phyloP scores from a whole-genome alignment of 768 basidiomycete genomes.

The Boletellus emodensis region DNA sequence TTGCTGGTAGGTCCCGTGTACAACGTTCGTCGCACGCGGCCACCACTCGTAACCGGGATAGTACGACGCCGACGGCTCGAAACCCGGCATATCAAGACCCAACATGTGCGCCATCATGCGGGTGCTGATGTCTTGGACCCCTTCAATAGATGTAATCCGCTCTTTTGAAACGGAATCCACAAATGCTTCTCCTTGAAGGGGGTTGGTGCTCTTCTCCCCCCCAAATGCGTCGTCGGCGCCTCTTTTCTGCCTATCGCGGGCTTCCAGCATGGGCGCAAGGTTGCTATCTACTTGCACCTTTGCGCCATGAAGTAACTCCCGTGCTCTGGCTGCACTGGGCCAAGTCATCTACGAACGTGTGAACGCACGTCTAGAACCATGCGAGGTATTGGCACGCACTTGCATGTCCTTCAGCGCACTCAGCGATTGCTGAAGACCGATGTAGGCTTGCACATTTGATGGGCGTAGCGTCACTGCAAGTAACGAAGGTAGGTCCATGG shows the following conservation, averaged over 20 bases:
- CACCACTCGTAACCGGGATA: slow-evolving; percentile 62
- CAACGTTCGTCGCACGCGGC: slow-evolving; percentile 38
- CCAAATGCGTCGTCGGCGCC: slow-evolving; percentile 63
- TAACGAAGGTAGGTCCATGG: slow-evolving; percentile 10
- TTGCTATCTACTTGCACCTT: slow-evolving; percentile 49
- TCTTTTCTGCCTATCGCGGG: slow-evolving; percentile 50
- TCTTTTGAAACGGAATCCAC: slow-evolving; percentile 24
- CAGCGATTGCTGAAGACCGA: slow-evolving; percentile 64
- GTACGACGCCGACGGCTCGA: slow-evolving; percentile 50
- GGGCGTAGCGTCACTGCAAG: slow-evolving; percentile 65
- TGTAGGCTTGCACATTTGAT: slow-evolving; percentile 61
- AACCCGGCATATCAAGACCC: slow-evolving; percentile 59
- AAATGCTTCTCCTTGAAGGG: slow-evolving; percentile 41
- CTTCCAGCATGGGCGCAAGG: slow-evolving; percentile 33
- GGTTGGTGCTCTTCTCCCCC: slow-evolving; percentile 46
- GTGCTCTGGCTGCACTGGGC: slow-evolving; percentile 66
- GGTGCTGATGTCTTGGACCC: slow-evolving; percentile 60
- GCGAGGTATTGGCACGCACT: slow-evolving; percentile 35
- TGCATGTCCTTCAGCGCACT: slow-evolving; percentile 63
- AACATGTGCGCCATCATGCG: slow-evolving; percentile 73
- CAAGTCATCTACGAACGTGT: slow-evolving; percentile 49
- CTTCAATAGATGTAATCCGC: slow-evolving; percentile 26
- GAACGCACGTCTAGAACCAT: slow-evolving; percentile 6
- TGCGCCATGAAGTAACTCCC: slow-evolving; percentile 64
- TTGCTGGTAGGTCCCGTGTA: slow-evolving; percentile 16